Evolutionary conservation across 768 basidiomycete species (phyloP).

Genomic region (Mycena pura): DNA sequence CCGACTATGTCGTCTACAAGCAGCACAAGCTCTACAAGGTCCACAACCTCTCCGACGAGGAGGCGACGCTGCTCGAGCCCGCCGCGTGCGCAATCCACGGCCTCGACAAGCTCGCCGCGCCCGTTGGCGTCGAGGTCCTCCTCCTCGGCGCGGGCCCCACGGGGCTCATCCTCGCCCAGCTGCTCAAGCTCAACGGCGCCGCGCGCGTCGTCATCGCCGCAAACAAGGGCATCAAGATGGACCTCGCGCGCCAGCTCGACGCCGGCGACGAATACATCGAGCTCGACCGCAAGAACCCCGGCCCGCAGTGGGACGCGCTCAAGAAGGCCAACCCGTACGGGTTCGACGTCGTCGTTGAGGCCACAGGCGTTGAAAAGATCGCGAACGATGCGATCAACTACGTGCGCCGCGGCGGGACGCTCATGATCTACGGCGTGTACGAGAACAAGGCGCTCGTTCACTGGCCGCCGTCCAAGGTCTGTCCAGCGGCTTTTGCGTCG

Average conservation of each 20-base stretch:
- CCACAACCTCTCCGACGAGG: constrained; percentile 85
- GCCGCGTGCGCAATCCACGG: constrained; percentile 93
- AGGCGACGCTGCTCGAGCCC: constrained; percentile 88
- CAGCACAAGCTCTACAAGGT: constrained; percentile 87
- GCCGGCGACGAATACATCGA: constrained; percentile 80
- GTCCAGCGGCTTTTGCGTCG: constrained; percentile 36
- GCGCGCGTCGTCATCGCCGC: constrained; percentile 71
- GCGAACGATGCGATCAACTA: constrained; percentile 92
- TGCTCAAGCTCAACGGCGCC: constrained; percentile 80
- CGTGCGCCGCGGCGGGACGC: constrained; percentile 82
- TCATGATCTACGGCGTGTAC: constrained; percentile 93
- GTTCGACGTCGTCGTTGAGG: constrained; percentile 65
- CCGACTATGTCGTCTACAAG: constrained; percentile 82
- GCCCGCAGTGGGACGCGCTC: constrained; percentile 70
- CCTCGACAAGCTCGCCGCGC: constrained; percentile 83
- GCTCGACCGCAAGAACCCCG: constrained; percentile 68
- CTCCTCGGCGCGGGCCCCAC: constrained; percentile 92
- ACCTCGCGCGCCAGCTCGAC: constrained; percentile 71
- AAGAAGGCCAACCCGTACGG: constrained; percentile 78
- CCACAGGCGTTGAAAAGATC: constrained; percentile 83
- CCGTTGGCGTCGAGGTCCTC: constrained; percentile 85
- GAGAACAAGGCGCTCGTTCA: constrained; percentile 83
- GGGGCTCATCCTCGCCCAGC: constrained; percentile 76
- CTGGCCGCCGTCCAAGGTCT: constrained; percentile 88
- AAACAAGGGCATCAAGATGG: constrained; percentile 81